Conservation (phyloP, 2,329 filamentous ascomycete genomes). For the Cryphonectria nitschkei region DNA sequence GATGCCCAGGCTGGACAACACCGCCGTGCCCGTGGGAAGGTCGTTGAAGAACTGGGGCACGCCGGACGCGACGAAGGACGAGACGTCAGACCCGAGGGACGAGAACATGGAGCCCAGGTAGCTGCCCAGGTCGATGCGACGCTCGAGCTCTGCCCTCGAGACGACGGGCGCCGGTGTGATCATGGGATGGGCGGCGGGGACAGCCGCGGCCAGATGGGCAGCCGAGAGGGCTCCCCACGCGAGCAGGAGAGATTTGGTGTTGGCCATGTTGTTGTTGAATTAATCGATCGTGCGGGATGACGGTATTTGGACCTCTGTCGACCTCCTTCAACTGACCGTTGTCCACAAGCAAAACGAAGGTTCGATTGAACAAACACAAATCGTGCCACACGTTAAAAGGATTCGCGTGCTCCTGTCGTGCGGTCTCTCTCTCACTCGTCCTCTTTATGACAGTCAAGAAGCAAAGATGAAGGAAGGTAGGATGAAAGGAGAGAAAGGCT, state of each 20-base stretch:
- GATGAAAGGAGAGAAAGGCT: neutral
- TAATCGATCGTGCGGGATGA: too few relatives aligned
- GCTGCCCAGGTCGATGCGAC: slow-evolving; percentile 47
- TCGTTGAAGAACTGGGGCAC: slow-evolving; percentile 70
- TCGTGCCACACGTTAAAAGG: neutral
- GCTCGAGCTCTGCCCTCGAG: slow-evolving; percentile 40
- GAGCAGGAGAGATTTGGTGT: slow-evolving; percentile 17
- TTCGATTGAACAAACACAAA: neutral
- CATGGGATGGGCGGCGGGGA: slow-evolving; percentile 32
- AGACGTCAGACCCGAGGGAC: slow-evolving; percentile 57
- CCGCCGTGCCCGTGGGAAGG: slow-evolving; percentile 64
- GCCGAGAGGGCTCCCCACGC: slow-evolving; percentile 21
- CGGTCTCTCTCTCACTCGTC: neutral
- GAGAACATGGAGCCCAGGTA: slow-evolving; percentile 55
- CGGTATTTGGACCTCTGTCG: too few relatives aligned
- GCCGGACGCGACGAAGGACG: slow-evolving; percentile 64
- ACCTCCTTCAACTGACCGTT: neutral
- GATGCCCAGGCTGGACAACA: slow-evolving; percentile 65
- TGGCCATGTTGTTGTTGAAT: slow-evolving; percentile 15
- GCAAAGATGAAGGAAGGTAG: neutral
- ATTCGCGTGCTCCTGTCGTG: neutral
- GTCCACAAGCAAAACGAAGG: neutral
- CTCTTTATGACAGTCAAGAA: neutral
- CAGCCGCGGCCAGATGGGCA: slow-evolving; percentile 29
- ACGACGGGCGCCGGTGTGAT: slow-evolving; percentile 35